Conservation (phyloP, 768 basidiomycete species). For the Coprinopsis sp. region DNA sequence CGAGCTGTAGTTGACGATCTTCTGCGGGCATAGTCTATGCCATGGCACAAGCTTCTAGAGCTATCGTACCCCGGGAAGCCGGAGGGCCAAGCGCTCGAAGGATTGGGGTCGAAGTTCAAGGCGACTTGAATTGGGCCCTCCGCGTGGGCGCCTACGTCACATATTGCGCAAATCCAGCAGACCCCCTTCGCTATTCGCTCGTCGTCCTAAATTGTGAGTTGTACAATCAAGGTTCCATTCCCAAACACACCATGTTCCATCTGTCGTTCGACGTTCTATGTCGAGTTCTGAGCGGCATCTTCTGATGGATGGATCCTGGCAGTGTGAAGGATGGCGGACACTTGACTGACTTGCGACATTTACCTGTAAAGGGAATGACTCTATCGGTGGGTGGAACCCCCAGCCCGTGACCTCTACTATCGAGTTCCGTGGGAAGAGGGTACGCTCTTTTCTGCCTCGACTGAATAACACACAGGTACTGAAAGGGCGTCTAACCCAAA, state of each 20-base stretch:
- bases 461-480: neutral
- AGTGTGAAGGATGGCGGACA: too few relatives aligned
- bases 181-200: conserved; percentile 62
- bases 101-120: conserved; percentile 55
- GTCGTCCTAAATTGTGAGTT: conserved; percentile 63
- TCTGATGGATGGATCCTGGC: neutral
- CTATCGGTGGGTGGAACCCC: conserved; percentile 48
- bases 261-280: too few relatives aligned
- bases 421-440: conserved; percentile 59
- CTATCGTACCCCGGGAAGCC: conserved; percentile 58
- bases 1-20: too few relatives aligned
- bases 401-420: conserved; percentile 53
- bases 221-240: too few relatives aligned
- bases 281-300: too few relatives aligned
- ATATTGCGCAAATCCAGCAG: conserved; percentile 42
- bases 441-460: conserved; percentile 13
- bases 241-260: too few relatives aligned
- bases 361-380: conserved; percentile 42
- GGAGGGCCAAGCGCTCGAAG: conserved; percentile 64
- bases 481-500: neutral
- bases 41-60: conserved; percentile 70
- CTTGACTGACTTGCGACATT: too few relatives aligned
- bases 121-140: conserved; percentile 48
- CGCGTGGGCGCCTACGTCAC: conserved; percentile 63
- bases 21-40: conserved; percentile 52